Percentiles rank a stretch among this genome's conserved stretches.
phyloP scores from a whole-genome alignment of 2,329 filamentous ascomycete species.

The Calonectria ilicicola region DNA sequence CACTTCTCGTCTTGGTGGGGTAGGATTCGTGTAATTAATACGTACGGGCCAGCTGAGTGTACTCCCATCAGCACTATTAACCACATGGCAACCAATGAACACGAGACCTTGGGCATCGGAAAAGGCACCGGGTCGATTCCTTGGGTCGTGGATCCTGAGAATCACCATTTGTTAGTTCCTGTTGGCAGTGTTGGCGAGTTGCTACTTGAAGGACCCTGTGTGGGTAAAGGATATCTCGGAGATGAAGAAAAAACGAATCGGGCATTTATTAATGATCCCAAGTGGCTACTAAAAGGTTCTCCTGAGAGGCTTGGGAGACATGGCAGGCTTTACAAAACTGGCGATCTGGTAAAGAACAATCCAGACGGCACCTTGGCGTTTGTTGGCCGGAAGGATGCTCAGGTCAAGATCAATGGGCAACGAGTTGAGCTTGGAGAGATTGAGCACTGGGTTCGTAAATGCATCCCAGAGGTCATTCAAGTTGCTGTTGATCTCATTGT shows the following conservation, averaged over 20 bases:
- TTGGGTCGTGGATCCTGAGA: slow-evolving; percentile 35
- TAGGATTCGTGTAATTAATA: slow-evolving; percentile 38
- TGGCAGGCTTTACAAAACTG: slow-evolving; percentile 24
- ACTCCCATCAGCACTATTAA: slow-evolving; percentile 11
- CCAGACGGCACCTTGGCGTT: slow-evolving; percentile 50
- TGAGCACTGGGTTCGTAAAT: slow-evolving; percentile 30
- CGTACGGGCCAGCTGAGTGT: slow-evolving; percentile 11
- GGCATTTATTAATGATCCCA: slow-evolving; percentile 46
- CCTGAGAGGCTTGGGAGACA: slow-evolving; percentile 36
- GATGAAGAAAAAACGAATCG: slow-evolving; percentile 32
- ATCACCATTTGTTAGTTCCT: slow-evolving; percentile 31
- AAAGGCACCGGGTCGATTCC: not conserved
- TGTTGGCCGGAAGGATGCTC: slow-evolving; percentile 62
- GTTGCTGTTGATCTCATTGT: slow-evolving; percentile 22
- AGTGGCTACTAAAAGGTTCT: slow-evolving; percentile 4
- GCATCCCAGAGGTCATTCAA: not conserved
- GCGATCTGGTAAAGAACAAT: slow-evolving; percentile 36
- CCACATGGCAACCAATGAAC: not conserved
- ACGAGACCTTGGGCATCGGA: not conserved
- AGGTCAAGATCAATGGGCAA: slow-evolving; percentile 68
- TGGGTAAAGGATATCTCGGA: slow-evolving; percentile 32
- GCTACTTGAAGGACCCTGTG: slow-evolving; percentile 33
- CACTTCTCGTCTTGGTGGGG: slow-evolving; percentile 42
- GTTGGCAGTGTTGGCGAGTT: slow-evolving; percentile 37
- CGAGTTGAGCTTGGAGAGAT: slow-evolving; percentile 60